These are phyloP conservation scores for Coemansia sp. DNA, from an alignment of 192 early-diverging fungal species.

Conservation along the genomic window DNA sequence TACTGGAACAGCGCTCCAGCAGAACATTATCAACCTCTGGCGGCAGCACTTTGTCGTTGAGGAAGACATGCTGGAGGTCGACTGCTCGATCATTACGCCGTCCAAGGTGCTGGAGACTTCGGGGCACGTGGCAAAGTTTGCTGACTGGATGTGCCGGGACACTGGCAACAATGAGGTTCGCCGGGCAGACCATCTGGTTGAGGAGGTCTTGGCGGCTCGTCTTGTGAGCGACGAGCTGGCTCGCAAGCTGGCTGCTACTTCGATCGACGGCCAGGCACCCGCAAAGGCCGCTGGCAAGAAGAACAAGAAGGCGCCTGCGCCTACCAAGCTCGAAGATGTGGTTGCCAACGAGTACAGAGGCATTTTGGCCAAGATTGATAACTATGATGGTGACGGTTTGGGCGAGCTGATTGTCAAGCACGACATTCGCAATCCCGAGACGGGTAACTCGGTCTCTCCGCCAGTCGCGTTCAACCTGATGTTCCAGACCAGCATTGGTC, in stretches of 20 bases:
- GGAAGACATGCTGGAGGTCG: constrained; percentile 99
- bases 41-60: constrained; percentile 97
- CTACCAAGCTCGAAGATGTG: constrained; percentile 62
- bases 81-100: constrained; percentile 97
- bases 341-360: constrained; percentile 73
- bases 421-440: constrained; percentile 88
- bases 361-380: constrained; percentile 95
- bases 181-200: constrained; percentile 96
- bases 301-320: constrained; percentile 65
- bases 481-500: constrained; percentile 98
- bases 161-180: constrained; percentile 88
- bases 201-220: constrained; percentile 87
- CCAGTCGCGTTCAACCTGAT: constrained; percentile 98
- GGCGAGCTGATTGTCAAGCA: constrained; percentile 78
- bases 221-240: constrained; percentile 83
- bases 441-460: constrained; percentile 85
- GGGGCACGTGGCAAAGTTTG: constrained; percentile 98
- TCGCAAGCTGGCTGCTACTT: constrained; percentile 49
- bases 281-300: constrained; percentile 44
- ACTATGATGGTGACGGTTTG: constrained; percentile 86
- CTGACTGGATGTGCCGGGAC: constrained; percentile 99
- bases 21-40: constrained; percentile 88
- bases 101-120: constrained; percentile 95
- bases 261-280: constrained; percentile 36
- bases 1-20: constrained; percentile 87